A percentile compares a stretch with the other conserved stretches of the same genome.
Evolutionary conservation across 2,329 filamentous ascomycete species (phyloP).

Genomic region (Amesomyces nigricolor): DNA sequence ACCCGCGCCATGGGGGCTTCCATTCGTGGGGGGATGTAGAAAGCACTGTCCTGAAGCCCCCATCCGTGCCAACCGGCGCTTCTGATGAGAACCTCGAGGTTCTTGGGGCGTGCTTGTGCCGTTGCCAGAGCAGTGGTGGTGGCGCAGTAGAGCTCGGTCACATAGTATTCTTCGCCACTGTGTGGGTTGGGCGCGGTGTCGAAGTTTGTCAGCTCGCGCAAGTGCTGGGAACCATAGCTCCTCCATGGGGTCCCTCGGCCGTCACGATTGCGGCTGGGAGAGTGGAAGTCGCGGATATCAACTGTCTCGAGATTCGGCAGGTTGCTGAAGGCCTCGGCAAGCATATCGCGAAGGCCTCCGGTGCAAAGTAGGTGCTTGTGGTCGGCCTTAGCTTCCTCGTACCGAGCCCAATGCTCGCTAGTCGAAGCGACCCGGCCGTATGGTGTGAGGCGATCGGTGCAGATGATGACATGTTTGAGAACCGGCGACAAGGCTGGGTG

Average conservation of each 20-base stretch:
- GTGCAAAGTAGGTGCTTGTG: conserved; percentile 35
- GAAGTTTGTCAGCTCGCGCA: conserved; percentile 31
- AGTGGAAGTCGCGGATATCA: conserved; percentile 55
- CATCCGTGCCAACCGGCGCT: background rate
- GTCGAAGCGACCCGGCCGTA: background rate
- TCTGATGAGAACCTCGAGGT: conserved; percentile 45
- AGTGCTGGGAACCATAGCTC: conserved; percentile 47
- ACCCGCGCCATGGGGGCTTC: conserved; percentile 36
- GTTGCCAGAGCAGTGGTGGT: conserved; percentile 40
- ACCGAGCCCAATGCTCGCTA: background rate
- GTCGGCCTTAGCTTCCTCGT: conserved; percentile 13
- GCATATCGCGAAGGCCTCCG: conserved; percentile 47
- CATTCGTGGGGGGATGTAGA: conserved; percentile 40
- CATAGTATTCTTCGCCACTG: conserved; percentile 20
- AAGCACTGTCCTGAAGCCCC: conserved; percentile 38
- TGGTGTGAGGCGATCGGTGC: conserved; percentile 31
- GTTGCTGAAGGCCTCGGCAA: conserved; percentile 50
- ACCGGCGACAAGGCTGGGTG: conserved; percentile 37
- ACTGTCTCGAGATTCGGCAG: conserved; percentile 51
- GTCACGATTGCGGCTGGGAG: conserved; percentile 45
- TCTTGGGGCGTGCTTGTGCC: conserved; percentile 34
- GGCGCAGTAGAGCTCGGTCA: conserved; percentile 35
- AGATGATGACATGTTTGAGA: conserved; percentile 46
- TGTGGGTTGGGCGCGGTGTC: conserved; percentile 3
- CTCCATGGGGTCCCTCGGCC: conserved; percentile 39